A percentile compares a stretch with the other conserved stretches of the same genome.
These are phyloP conservation scores for Monilinia polystroma DNA, from an alignment of 2,329 filamentous ascomycete species.

Conservation along the genomic window DNA sequence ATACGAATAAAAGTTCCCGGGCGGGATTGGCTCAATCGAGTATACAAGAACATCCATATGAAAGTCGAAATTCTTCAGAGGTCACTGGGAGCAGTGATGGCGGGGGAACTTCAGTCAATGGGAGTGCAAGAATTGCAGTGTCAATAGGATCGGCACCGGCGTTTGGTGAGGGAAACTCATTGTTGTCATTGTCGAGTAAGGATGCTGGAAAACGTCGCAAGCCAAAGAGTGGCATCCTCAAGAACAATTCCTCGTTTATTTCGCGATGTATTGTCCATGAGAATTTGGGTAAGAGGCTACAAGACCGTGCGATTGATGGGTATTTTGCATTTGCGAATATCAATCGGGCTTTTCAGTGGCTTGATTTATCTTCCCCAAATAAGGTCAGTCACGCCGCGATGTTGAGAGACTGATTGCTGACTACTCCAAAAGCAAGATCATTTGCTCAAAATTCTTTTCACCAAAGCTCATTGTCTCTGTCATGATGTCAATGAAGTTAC, in stretches of 20 bases:
- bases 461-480: constrained; percentile 90
- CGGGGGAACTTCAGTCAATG: constrained; percentile 53
- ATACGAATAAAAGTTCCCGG: constrained; percentile 50
- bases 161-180: constrained; percentile 83
- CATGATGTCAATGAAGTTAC: constrained; percentile 88
- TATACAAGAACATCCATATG: constrained; percentile 62
- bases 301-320: constrained; percentile 75
- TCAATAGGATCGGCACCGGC: constrained; percentile 53
- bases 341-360: constrained; percentile 93
- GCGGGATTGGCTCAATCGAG: constrained; percentile 46
- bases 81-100: constrained; percentile 57
- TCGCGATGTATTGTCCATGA: constrained; percentile 95
- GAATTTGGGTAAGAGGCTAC: constrained; percentile 70
- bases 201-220: constrained; percentile 81
- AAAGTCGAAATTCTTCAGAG: constrained; percentile 61
- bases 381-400: constrained; percentile 51
- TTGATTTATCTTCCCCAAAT: constrained; percentile 75
- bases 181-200: constrained; percentile 64
- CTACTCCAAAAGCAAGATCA: constrained; percentile 67
- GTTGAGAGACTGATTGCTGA: constrained; percentile 33
- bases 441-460: constrained; percentile 93
- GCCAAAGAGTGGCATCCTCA: constrained; percentile 96
- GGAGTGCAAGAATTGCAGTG: constrained; percentile 39
- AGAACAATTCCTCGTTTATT: constrained; percentile 98
- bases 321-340: constrained; percentile 93